phyloP scores from a whole-genome alignment of 2,329 filamentous ascomycete species.

The Cladophialophora bantiana region DNA sequence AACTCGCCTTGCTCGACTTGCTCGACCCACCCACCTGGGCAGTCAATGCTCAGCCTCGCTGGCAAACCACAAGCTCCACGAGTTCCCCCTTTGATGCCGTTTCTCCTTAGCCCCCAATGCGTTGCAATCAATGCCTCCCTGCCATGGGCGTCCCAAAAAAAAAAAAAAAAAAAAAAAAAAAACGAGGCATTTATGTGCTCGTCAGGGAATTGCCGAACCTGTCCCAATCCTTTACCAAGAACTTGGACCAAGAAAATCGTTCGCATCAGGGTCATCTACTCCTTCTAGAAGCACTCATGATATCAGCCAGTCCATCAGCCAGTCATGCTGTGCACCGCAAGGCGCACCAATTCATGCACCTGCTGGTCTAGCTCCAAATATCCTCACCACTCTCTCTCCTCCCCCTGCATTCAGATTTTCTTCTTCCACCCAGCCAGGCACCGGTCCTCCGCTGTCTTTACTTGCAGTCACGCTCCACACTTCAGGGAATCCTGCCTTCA shows the following conservation, averaged over 20 bases:
- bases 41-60: neutral
- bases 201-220: neutral
- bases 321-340: neutral
- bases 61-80: neutral
- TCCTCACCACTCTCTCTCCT: slow-evolving; percentile 40
- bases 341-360: slow-evolving; percentile 22
- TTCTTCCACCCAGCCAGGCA: slow-evolving; percentile 76
- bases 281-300: neutral
- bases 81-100: neutral
- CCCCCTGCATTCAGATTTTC: slow-evolving; percentile 36
- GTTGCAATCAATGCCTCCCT: neutral
- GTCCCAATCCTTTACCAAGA: neutral
- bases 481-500: slow-evolving; percentile 76
- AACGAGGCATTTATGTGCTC: neutral
- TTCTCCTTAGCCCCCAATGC: neutral
- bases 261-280: neutral
- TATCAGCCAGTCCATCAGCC: neutral
- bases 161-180: neutral
- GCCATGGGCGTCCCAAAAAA: neutral
- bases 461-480: slow-evolving; percentile 73
- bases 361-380: slow-evolving; percentile 26
- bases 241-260: neutral
- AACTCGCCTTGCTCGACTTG: no score
- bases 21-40: neutral
- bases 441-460: slow-evolving; percentile 64